Percentiles rank a stretch among this genome's conserved stretches.
phyloP scores from a whole-genome alignment of 148 eudicot species.

The Cornus florida region DNA sequence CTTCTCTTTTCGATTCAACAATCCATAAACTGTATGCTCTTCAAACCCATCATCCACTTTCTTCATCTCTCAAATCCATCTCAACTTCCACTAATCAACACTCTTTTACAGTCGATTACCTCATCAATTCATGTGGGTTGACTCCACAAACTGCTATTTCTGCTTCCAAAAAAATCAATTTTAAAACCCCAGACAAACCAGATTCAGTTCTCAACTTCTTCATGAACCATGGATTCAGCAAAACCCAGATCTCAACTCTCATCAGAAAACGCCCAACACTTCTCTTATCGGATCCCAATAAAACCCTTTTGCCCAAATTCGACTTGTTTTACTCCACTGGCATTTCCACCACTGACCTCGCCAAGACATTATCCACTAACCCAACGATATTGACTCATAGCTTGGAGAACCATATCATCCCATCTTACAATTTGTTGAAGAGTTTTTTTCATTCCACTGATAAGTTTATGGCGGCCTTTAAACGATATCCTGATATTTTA shows the following conservation, averaged over 20 bases:
- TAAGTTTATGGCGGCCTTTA: conserved; percentile 4
- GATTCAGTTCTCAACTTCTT: conserved; percentile 6
- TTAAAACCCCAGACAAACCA: not conserved
- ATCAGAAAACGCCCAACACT: not conserved
- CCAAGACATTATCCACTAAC: not conserved
- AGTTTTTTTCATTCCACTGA: conserved; percentile 1
- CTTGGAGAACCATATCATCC: conserved; percentile 7
- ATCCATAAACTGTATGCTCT: not conserved
- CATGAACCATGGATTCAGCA: conserved; percentile 6
- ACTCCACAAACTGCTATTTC: not conserved
- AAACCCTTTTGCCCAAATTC: conserved; percentile 19
- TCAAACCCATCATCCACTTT: not conserved
- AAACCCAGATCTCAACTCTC: conserved; percentile 6
- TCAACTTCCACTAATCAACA: not conserved
- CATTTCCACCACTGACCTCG: conserved; percentile 3
- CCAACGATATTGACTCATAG: not conserved
- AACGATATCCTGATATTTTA: not conserved
- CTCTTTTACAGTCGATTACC: conserved; percentile 6
- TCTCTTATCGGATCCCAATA: not conserved
- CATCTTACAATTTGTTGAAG: not conserved
- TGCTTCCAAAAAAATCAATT: not conserved
- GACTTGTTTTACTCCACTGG: conserved; percentile 9
- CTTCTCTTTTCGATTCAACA: not conserved
- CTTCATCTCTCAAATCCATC: not conserved
- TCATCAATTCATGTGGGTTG: conserved; percentile 12